Evolutionary conservation across 768 basidiomycete species (phyloP).

Genomic region (Leucocoprinus sp.): DNA sequence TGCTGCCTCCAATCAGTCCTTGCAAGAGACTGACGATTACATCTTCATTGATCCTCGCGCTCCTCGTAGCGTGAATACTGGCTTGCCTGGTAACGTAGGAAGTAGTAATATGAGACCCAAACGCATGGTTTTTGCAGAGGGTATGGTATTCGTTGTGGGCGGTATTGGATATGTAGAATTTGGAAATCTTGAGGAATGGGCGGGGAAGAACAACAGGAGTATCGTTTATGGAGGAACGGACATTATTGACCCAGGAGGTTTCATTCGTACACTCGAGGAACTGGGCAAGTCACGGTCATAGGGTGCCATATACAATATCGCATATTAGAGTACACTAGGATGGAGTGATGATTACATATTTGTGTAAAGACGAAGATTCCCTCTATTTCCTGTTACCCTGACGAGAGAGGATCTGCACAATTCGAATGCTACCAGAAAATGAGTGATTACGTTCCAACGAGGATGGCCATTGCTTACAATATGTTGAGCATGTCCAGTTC

Average conservation of each 20-base stretch:
- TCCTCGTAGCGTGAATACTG: constrained; percentile 45
- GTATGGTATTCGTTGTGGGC: constrained; percentile 90
- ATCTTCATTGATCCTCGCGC: constrained; percentile 89
- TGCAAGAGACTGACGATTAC: constrained; percentile 95
- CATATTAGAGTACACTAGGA: constrained; percentile 1
- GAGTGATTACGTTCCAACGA: background rate
- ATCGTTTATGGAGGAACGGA: constrained; percentile 96
- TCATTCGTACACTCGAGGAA: constrained; percentile 62
- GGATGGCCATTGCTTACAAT: constrained; percentile 41
- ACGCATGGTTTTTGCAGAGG: constrained; percentile 78
- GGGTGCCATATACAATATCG: background rate
- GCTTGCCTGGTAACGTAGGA: constrained; percentile 47
- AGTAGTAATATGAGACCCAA: constrained; percentile 34
- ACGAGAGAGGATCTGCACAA: constrained; percentile 75
- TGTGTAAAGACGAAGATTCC: background rate
- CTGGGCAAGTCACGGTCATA: constrained; percentile 42
- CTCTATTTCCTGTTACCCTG: constrained; percentile 49
- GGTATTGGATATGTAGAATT: constrained; percentile 98
- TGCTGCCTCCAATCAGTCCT: constrained; percentile 84
- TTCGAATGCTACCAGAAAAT: constrained; percentile 47
- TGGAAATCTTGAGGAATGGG: constrained; percentile 94
- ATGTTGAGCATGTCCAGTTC: constrained; percentile 89
- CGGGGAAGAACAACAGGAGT: constrained; percentile 67
- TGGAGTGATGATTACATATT: constrained; percentile 5
- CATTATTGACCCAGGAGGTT: constrained; percentile 83